Evolutionary conservation across 768 basidiomycete genomes (phyloP), one percentile per base, ranked within the genome.

Genomic region (Gyrodon lividus): DNA sequence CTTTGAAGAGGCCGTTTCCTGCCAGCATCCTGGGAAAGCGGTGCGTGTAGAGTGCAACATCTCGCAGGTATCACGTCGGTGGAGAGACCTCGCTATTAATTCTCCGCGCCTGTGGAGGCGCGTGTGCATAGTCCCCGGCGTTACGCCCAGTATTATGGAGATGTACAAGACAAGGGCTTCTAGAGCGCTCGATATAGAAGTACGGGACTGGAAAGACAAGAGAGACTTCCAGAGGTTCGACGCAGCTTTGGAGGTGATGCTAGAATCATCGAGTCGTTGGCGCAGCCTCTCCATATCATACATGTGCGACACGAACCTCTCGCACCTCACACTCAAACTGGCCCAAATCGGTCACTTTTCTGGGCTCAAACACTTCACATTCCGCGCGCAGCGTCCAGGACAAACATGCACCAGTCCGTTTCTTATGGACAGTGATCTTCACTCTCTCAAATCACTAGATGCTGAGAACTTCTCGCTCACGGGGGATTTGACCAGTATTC

Each of bases 201-300:
- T 67, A 1, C 58, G 50, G 31, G 66, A 61, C 13, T 67, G 66
- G 66, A 63, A 52, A 43, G 67, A 67, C 34, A 67, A 66, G 43
- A 52, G 53, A n/a, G 65, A 68, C 4, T 69, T 65, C 35, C 66
- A 69, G 42, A 52, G 61, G 6, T 68, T 67, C 39, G 68, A 69
- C 31, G 35, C 44, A 24, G 61, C 59, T 33, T 51, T 67, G 19
- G 63, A 62, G 45, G 50, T 42, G 35, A 58, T 67, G 40, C 63
- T 67, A 12, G 60, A 62, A 19, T 68, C 65, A 24, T 46, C 50
- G 7, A 51, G 54, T 28, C 63, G 64, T 10, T 67, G 66, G 66
- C 68, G 65, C 40, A 60, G 61, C 43, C 46, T 67, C 22, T 59
- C 58, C 17, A 54, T 67, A n/a, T 56, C 57, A 37, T 49, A 40